phyloP scores from a whole-genome alignment of 805 yeast genomes.

The Grigorovia jiainica region DNA sequence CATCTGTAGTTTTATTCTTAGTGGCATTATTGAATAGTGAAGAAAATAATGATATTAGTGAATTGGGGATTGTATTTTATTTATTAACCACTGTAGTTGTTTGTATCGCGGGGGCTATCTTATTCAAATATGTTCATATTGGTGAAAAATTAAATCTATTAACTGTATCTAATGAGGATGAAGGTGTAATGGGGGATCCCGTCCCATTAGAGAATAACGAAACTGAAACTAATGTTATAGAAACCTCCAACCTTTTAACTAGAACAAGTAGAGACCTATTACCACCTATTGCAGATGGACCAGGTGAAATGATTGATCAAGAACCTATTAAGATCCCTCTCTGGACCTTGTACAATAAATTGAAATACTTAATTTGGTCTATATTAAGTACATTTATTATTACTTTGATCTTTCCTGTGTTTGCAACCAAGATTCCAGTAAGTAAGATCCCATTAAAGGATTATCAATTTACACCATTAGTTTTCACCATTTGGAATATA shows the following conservation, averaged over 20 bases:
- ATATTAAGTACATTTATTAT: constrained; percentile 66
- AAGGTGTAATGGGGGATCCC: too few species aligned
- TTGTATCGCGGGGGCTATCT: constrained; percentile 15
- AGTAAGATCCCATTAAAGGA: constrained; percentile 26
- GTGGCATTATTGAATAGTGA: constrained; percentile 38
- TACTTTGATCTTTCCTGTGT: constrained; percentile 76
- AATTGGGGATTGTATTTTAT: constrained; percentile 27
- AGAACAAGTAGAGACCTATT: too few species aligned
- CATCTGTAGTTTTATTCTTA: constrained; percentile 48
- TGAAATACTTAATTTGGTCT: constrained; percentile 54
- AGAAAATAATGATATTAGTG: constrained; percentile 5
- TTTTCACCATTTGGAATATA: constrained; percentile 76
- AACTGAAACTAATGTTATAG: too few species aligned
- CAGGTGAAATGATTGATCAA: too few species aligned
- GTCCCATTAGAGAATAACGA: too few species aligned
- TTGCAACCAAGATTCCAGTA: constrained; percentile 63
- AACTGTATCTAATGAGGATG: neutral
- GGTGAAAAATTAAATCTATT: constrained; percentile 7
- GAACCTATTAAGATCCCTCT: constrained; percentile 45
- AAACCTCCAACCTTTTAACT: too few species aligned
- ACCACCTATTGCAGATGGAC: neutral
- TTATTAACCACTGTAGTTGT: constrained; percentile 28
- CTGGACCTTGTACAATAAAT: constrained; percentile 45
- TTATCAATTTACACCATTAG: constrained; percentile 57
- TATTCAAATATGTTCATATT: constrained; percentile 20